These are phyloP conservation scores for Dalechampia spathulata DNA, from an alignment of 441 rosid species.

Conservation along the genomic window DNA sequence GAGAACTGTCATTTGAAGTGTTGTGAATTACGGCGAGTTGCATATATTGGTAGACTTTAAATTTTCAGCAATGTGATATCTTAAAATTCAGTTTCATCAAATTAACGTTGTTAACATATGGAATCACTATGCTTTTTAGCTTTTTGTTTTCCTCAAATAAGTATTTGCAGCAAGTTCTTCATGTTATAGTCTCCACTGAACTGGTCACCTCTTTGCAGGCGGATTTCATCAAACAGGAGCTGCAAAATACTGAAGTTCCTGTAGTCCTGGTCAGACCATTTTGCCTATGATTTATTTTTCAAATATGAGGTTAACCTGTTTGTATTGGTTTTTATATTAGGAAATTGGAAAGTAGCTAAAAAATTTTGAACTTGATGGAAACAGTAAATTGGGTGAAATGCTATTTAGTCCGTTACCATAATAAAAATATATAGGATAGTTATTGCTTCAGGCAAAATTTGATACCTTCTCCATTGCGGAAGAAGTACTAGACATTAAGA, in stretches of 20 bases:
- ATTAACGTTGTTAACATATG: too few species aligned
- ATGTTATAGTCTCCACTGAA: slow-evolving; percentile 11
- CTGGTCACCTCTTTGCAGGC: slow-evolving; percentile 37
- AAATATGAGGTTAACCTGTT: neutral
- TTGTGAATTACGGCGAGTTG: neutral
- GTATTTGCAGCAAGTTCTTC: too few species aligned
- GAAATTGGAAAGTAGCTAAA: too few species aligned
- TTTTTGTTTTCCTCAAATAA: too few species aligned
- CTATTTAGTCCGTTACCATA: too few species aligned
- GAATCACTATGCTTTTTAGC: too few species aligned
- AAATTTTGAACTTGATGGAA: too few species aligned
- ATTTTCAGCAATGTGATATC: too few species aligned
- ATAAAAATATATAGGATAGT: neutral
- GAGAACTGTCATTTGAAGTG: neutral
- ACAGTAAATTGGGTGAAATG: too few species aligned
- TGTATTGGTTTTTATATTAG: too few species aligned
- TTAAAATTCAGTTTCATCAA: too few species aligned
- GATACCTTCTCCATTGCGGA: neutral
- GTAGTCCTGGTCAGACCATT: slow-evolving; percentile 43
- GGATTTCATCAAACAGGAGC: slow-evolving; percentile 52
- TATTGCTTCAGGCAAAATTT: neutral
- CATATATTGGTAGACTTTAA: too few species aligned
- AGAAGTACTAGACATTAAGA: neutral
- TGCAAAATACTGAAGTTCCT: slow-evolving; percentile 46
- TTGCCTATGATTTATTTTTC: slow-evolving; percentile 6